A percentile compares a stretch with the other conserved stretches of the same genome.
These are phyloP conservation scores for Medicago lupulina DNA, from an alignment of 306 rosid species.

Conservation along the genomic window DNA sequence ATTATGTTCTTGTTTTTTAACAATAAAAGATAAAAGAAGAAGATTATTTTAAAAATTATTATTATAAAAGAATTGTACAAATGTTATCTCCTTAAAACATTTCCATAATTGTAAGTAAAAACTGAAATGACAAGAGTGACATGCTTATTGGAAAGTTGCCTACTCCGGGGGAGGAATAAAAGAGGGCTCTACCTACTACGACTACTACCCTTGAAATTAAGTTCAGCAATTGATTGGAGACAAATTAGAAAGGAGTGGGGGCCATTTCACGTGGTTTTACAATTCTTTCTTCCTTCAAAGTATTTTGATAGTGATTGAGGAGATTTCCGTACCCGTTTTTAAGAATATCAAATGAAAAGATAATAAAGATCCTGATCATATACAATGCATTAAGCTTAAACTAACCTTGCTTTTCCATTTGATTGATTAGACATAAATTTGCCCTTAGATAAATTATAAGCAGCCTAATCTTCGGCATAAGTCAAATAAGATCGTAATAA, in stretches of 20 bases:
- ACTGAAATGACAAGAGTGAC: background rate
- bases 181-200: slow-evolving; percentile 39
- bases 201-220: slow-evolving; percentile 22
- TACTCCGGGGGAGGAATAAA: slow-evolving; percentile 34
- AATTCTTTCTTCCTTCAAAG: slow-evolving; percentile 40
- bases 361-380: slow-evolving; percentile 37
- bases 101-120: background rate
- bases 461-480: slow-evolving; percentile 2
- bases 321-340: slow-evolving; percentile 12
- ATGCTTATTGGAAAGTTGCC: slow-evolving; percentile 7
- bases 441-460: slow-evolving; percentile 36
- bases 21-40: no score
- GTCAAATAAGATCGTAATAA: no score
- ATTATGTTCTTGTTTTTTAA: no score
- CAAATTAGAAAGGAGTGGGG: slow-evolving; percentile 53
- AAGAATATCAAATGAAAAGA: slow-evolving; percentile 34
- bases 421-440: slow-evolving; percentile 33
- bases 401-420: slow-evolving; percentile 32
- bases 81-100: background rate
- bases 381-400: slow-evolving; percentile 46
- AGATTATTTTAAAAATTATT: no score
- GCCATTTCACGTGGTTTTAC: slow-evolving; percentile 56
- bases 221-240: slow-evolving; percentile 48
- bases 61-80: no score
- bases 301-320: slow-evolving; percentile 39